Evolutionary conservation across 1,284 basidiomycete species (phyloP), one percentile per base, ranked within the genome.

Genomic region (Marasmius sp.): DNA sequence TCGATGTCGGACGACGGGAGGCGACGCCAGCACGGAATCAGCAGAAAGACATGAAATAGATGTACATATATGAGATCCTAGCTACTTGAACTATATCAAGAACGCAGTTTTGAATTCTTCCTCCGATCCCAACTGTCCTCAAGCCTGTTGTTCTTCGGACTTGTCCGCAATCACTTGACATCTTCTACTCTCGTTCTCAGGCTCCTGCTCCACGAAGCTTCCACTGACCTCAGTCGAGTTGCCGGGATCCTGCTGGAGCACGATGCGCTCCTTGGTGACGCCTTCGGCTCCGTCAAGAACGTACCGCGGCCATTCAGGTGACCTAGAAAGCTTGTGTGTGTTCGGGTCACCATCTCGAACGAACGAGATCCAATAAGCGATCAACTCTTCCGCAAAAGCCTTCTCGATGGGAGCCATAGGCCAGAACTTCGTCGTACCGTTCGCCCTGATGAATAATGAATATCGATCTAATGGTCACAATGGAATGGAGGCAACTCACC

Each of bases 291-390:
- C 22, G 2, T 60, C 36, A 4, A 66, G 53, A 12, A 69, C 72
- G 64, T 77, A 82, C 47, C 59, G 63, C 10, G 72, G 59, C 82
- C 82, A 84, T 11, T 54, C 61, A 0, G 84, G 84, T 3, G 83
- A 81, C 8, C 77, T 70, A 1, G 72, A 65, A 2, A 85, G 78
- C 68, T 81, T 84, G 72, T 75, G 75, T 20, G 77, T 78, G 72
- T 82, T 85, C 1, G 84, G 84, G 68, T 85, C 67, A 1, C 76
- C 77, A 1, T 77, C 68, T 39, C 84, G 81, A 16, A 85, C 83
- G 66, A 86, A 86, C 0, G 85, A 86, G 12, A 85, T 73, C 82
- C 83, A 85, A 68, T 85, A 85, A 10, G 84, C 83, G 57, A 85
- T 84, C 36, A 85, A 72, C 68, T 86, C 84, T 51, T 75, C 69